These are phyloP conservation scores for Alisma plantagoaquatica DNA, from an alignment of 106 monocot species.

Conservation along the genomic window DNA sequence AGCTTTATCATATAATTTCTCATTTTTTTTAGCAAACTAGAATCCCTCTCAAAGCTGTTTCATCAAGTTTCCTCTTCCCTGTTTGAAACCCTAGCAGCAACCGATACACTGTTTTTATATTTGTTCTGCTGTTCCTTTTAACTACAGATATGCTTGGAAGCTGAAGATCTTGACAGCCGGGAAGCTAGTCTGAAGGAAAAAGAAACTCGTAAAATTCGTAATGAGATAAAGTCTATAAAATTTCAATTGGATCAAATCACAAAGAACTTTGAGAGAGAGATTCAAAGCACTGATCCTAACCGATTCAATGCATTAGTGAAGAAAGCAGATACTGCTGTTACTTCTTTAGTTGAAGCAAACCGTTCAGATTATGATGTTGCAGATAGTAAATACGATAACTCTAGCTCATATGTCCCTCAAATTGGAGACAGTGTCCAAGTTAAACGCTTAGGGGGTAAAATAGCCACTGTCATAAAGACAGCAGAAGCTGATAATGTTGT, in stretches of 20 bases:
- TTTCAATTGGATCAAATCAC: slow-evolving; percentile 51
- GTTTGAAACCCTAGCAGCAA: too few species aligned
- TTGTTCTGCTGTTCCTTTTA: too few species aligned
- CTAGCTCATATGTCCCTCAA: slow-evolving; percentile 30
- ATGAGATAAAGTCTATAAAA: slow-evolving; percentile 44
- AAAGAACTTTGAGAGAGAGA: slow-evolving; percentile 46
- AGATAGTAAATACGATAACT: slow-evolving; percentile 2
- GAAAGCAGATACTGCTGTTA: slow-evolving; percentile 48
- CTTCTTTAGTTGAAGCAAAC: slow-evolving; percentile 46
- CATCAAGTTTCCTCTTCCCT: too few species aligned
- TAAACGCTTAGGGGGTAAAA: slow-evolving; percentile 51
- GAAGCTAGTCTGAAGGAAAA: slow-evolving; percentile 50
- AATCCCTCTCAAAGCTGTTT: too few species aligned
- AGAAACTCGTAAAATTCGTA: slow-evolving; percentile 29
- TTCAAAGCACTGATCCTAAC: slow-evolving; percentile 25
- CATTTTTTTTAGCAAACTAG: too few species aligned
- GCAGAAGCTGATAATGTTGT: slow-evolving; percentile 37
- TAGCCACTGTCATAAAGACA: slow-evolving; percentile 50
- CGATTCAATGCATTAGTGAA: slow-evolving; percentile 44
- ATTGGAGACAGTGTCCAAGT: slow-evolving; percentile 68
- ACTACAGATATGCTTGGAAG: slow-evolving; percentile 70
- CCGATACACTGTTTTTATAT: too few species aligned
- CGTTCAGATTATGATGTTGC: slow-evolving; percentile 11
- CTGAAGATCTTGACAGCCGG: slow-evolving; percentile 56
- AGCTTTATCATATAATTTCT: too few species aligned